A percentile compares a stretch with the other conserved stretches of the same genome.
Evolutionary conservation across 192 early-diverging fungal genomes (phyloP).

Genomic region (Geranomyces michiganensis): DNA sequence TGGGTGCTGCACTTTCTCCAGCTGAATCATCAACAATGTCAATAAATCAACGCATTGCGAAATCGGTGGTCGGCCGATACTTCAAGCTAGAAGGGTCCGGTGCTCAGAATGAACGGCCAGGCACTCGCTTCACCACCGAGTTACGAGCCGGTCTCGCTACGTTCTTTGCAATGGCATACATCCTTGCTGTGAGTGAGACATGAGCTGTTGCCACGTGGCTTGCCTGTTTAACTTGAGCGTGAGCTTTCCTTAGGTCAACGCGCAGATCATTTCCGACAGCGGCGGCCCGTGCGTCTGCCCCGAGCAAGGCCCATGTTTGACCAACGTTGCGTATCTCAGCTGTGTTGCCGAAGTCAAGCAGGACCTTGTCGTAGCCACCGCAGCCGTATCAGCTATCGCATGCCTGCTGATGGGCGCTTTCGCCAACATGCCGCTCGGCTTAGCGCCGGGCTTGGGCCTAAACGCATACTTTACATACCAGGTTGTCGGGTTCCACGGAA

Average conservation of each 20-base stretch:
- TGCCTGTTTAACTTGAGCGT: no score
- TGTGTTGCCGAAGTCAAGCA: conserved; percentile 67
- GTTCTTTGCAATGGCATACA: conserved; percentile 69
- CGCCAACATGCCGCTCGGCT: conserved; percentile 76
- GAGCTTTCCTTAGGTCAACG: conserved; percentile 72
- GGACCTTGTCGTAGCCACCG: conserved; percentile 75
- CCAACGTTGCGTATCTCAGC: conserved; percentile 60
- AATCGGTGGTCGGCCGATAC: conserved; percentile 59
- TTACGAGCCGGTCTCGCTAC: conserved; percentile 51
- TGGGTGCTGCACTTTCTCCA: no score
- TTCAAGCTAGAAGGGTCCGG: conserved; percentile 68
- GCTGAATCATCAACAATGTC: no score
- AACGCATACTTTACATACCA: conserved; percentile 86
- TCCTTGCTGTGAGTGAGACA: conserved; percentile 25
- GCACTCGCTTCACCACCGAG: conserved; percentile 36
- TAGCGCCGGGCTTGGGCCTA: conserved; percentile 84
- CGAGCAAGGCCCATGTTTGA: conserved; percentile 47
- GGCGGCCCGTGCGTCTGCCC: conserved; percentile 80
- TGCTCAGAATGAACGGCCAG: conserved; percentile 53
- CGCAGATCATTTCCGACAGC: conserved; percentile 73
- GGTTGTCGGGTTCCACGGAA: conserved; percentile 79
- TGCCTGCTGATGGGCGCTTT: conserved; percentile 42
- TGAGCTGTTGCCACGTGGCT: no score
- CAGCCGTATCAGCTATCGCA: conserved; percentile 63
- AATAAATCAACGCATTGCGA: no score